Evolutionary conservation across 163 green algal genomes (phyloP).

Genomic region (Scenedesmus sp.): DNA sequence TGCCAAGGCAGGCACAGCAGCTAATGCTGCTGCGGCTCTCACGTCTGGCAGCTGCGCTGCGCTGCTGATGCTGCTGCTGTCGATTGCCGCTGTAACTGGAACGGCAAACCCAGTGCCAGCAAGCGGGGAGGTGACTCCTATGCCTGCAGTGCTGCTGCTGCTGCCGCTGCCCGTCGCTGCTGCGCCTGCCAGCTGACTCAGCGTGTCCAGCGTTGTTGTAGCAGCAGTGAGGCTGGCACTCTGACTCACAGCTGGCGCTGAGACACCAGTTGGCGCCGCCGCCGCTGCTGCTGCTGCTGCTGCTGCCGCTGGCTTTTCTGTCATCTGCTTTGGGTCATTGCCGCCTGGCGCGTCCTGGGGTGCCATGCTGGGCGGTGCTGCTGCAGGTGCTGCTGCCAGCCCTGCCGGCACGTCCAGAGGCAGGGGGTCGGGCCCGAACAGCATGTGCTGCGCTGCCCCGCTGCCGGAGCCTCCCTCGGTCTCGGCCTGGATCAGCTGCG

Average conservation of each 20-base stretch:
- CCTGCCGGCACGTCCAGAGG: constrained; percentile 19
- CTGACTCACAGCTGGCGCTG: neutral
- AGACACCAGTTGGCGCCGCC: neutral
- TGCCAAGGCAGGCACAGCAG: neutral
- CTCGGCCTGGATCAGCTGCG: neutral
- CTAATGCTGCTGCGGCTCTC: neutral
- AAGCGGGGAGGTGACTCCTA: neutral
- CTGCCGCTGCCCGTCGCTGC: neutral
- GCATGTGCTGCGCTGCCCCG: neutral
- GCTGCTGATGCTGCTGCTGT: neutral
- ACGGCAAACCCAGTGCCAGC: neutral
- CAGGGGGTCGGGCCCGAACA: neutral
- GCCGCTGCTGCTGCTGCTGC: constrained; percentile 16
- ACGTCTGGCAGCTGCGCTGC: neutral
- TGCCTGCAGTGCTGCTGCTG: neutral
- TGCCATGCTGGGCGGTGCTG: neutral
- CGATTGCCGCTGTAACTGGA: neutral
- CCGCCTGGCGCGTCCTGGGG: no score
- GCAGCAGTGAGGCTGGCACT: neutral
- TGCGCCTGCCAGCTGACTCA: neutral
- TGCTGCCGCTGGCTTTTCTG: neutral
- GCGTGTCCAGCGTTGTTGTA: neutral
- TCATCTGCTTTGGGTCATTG: no score
- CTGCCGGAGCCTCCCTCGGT: neutral
- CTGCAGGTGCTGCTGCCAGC: neutral